Evolutionary conservation across 306 rosid genomes (phyloP).

Genomic region (Canavalia ensiformis): DNA sequence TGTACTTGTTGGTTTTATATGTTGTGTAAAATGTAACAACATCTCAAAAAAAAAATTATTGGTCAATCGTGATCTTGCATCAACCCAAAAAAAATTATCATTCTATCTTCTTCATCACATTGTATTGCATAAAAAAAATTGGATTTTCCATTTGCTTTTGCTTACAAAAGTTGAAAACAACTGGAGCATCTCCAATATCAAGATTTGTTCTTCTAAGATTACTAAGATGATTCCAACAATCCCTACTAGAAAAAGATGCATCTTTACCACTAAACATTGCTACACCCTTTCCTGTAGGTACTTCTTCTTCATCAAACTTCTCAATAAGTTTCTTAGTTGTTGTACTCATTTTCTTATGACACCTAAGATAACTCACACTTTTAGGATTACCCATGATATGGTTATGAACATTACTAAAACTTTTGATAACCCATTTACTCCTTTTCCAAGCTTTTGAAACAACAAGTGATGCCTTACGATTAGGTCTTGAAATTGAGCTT

Average conservation of each 20-base stretch:
- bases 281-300: not conserved
- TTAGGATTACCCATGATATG: too few relatives aligned
- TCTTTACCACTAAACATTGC: not conserved
- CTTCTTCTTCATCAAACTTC: too few relatives aligned
- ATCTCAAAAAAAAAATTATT: not conserved
- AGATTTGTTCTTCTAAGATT: not conserved
- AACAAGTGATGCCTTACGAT: not conserved
- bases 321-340: too few relatives aligned
- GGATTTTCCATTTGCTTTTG: not conserved
- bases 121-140: not conserved
- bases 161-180: not conserved
- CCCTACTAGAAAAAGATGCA: not conserved
- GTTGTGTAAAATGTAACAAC: not conserved
- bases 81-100: not conserved
- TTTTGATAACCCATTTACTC: too few relatives aligned
- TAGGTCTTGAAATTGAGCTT: not conserved
- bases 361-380: too few relatives aligned
- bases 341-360: too few relatives aligned
- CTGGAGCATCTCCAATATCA: slow-evolving; percentile 6
- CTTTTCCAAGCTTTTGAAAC: not conserved
- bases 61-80: not conserved
- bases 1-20: too few relatives aligned
- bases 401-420: too few relatives aligned
- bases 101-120: not conserved
- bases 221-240: slow-evolving; percentile 6